Evolutionary conservation across 108 stramenopile genomes (phyloP).

Genomic region (Mediolabrus comicus): DNA sequence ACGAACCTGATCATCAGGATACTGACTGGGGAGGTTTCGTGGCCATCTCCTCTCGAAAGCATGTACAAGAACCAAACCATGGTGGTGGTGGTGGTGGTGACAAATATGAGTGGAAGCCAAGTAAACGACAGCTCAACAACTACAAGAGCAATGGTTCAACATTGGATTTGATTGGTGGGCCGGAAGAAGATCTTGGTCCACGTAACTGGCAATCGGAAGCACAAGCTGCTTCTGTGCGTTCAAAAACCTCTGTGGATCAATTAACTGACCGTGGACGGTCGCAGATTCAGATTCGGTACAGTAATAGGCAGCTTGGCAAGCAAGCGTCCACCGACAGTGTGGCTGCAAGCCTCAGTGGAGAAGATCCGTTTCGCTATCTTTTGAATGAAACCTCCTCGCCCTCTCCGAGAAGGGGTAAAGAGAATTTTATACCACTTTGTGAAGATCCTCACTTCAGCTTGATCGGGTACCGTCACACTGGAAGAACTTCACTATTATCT

Average conservation of each 20-base stretch:
- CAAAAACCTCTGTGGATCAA: conserved; percentile 38
- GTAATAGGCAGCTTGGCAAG: conserved; percentile 13
- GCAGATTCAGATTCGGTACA: conserved; percentile 40
- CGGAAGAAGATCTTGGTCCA: conserved; percentile 9
- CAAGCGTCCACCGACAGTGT: conserved; percentile 16
- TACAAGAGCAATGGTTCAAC: conserved; percentile 1
- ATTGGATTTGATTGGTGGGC: conserved; percentile 26
- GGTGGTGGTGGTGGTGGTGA: not conserved
- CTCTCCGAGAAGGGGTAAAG: not conserved
- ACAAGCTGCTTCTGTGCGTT: conserved; percentile 26
- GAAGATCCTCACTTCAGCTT: not conserved
- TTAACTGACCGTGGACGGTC: conserved; percentile 40
- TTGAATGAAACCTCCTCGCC: conserved; percentile 8
- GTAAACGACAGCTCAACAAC: conserved; percentile 9
- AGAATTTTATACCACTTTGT: not conserved
- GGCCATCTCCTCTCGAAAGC: conserved; percentile 16
- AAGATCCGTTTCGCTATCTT: conserved; percentile 18
- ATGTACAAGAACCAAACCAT: conserved; percentile 25
- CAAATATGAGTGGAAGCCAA: conserved; percentile 11
- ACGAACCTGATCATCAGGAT: conserved; percentile 40
- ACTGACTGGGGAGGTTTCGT: conserved; percentile 61
- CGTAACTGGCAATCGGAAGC: conserved; percentile 49
- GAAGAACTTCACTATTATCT: not conserved
- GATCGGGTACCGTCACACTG: not conserved
- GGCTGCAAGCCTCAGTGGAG: conserved; percentile 19